Base-by-base conservation (phyloP, 2,329 filamentous ascomycete genomes). In the Sphaerostilbella broomeana region DNA sequence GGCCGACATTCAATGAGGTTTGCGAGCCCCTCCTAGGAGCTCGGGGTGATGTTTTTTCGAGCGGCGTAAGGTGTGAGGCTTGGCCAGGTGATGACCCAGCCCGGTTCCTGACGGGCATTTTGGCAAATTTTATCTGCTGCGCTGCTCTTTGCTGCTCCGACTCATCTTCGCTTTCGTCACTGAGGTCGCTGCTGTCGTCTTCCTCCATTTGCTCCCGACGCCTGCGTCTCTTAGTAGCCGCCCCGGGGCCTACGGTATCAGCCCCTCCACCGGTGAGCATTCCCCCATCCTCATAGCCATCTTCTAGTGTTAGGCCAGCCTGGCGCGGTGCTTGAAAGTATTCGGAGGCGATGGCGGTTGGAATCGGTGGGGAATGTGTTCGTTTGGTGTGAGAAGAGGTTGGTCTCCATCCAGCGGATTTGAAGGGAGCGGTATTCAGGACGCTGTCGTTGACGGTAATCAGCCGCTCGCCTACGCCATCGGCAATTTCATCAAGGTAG, bases 81-180 rank as follows among this genome's bases (percentile, higher is more conserved):
- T 86, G 81, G 25, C 85, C 80, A 4, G 90, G 90, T 33, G 90
- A 95, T 1, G 89, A 95, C 9, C 86, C 90, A 18, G 89, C 86
- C 40, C 90, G 80, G 49, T 79, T 80, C 20, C 89, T 78, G 29
- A 95, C 75, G 1, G 92, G 90, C 86, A 95, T 90, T 64, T 97
- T 97, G 34, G 84, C 80, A 62, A 98, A 98, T 56, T 90, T 89
- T 59, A 97, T 95, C 59, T 94, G 86, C 57, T 94, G 86, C 3
- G 84, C 83, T n/a, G n/a, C n/a, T 30, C 85, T 83, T 39, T 86
- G 81, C 46, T 79, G 73, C 41, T 86, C 82, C 2, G 75, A 70
- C 37, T 88, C 84, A 17, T 89, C 84, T 35, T 92, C 86, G 51
- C 84, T 90, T 50, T 90, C 84, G 52, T 92, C 86, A 56, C 81